Base-by-base conservation (phyloP, 805 yeast genomes). In the Candida hungchunana region DNA sequence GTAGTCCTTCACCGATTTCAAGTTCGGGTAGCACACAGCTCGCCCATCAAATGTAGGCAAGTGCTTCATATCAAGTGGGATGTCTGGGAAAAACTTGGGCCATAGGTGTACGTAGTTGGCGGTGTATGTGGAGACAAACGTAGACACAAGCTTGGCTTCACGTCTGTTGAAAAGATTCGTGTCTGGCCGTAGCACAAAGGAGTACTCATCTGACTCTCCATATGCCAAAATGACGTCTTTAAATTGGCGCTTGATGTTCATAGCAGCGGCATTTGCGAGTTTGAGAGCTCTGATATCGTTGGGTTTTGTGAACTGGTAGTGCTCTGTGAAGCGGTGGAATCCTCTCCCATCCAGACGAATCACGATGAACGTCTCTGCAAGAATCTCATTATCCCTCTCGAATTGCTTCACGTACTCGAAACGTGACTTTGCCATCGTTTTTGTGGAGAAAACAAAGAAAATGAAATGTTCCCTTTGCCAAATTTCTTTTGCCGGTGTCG, bases 121-220 rank as follows among this genome's bases (percentile, higher is more conserved):
- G 0, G 95, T 80, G 55, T 87, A 86, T 10, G 82, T 68, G 23
- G 94, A 80, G 6, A 86, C 89, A 59, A 93, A 79, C 1, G 94
- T 77, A 3, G 93, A 74, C 0, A 84, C 77, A 21, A 93, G 62
- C 57, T 93, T 93, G 59, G 65, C 63, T 43, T 83, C 89, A 41
- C 98, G 63, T 50, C 97, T 66, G 46, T 89, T 95, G 52, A 82
- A 90, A 41, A 90, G 57, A 2, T 62, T 62, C n/a, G 93, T 77
- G 21, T 66, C 66, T 29, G 70, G 73, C 22, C 77, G 64, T 34
- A 93, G 60, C 5, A 90, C 72, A 58, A 90, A 90, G 11, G 90
- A 81, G 56, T 83, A 93, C 62, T 93, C 98, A 59, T 93, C 98
- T 25, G 95, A 82, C 51, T 93, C 97, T 0, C 98, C 98, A 55